Evolutionary conservation across 2,329 filamentous ascomycete species (phyloP), one percentile per base, ranked within the genome.

Genomic region (Podosphaera leucotricha): DNA sequence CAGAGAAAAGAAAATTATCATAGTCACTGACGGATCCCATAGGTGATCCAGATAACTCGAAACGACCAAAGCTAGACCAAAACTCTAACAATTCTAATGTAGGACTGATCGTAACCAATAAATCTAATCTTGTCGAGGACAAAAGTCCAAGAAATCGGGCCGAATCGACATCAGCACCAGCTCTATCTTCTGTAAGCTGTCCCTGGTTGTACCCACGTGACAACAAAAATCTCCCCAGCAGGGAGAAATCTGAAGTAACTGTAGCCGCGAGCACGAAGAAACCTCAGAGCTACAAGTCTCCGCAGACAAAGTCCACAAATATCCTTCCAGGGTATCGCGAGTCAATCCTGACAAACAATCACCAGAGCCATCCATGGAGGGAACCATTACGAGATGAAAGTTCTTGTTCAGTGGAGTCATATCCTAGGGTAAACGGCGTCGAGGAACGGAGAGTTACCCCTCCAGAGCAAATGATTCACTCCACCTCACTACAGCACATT

Each of bases 311-410:
- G 8, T 53, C 52, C 16, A 46, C 54, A 4, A 50, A 46, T 1
- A 39, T 52, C 1, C 49, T 57, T n/a, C 54, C 55, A 37, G 55
- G 55, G 5, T 58, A 57, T 48, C 51, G 56, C 5, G 57, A 58
- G n/a, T 53, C 57, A 1, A 51, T 55, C 5, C 49, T 50, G 21
- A 48, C 43, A 26, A 28, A 43, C 18, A 33, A 41, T 20, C 50
- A 48, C 21, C 52, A 54, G 8, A 28, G 47, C 22, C 47, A 53
- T 38, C 46, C 54, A 10, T 56, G 55, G 55, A 50, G 55, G 45
- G 57, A 59, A 16, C 48, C 50, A 11, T 15, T 22, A 16, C 51
- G 48, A 3, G 51, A 54, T 1, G 54, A 54, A 10, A 44, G 28
- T 13, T 16, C 22, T 20, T 39, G 36, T 13, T 37, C 41, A 21